Evolutionary conservation across 768 basidiomycete species (phyloP).

Genomic region (Coprinopsis marcescibilis): DNA sequence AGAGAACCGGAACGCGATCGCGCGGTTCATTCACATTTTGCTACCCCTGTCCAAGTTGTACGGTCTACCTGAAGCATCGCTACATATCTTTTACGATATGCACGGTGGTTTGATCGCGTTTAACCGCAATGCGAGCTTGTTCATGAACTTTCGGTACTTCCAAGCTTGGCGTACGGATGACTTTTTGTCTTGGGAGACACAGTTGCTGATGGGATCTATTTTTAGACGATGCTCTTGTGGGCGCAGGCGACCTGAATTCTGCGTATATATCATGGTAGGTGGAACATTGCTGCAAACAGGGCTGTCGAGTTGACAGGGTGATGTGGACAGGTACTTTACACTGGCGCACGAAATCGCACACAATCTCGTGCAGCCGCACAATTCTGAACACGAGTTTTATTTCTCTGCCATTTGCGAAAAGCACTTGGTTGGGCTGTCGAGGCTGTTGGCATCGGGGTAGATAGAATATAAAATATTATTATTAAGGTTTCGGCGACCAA

Average conservation of each 20-base stretch:
- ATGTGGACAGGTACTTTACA: conserved; percentile 70
- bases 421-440: conserved; percentile 38
- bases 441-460: background rate
- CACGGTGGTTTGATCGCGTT: conserved; percentile 86
- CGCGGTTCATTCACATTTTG: conserved; percentile 71
- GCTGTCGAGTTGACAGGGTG: background rate
- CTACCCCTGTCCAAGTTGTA: conserved; percentile 65
- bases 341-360: conserved; percentile 93
- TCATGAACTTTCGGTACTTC: conserved; percentile 82
- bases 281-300: background rate
- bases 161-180: conserved; percentile 75
- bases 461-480: background rate
- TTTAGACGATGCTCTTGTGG: conserved; percentile 67
- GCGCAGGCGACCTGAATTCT: conserved; percentile 40
- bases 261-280: conserved; percentile 80
- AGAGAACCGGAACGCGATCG: conserved; percentile 49
- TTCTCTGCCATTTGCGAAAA: conserved; percentile 87
- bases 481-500: background rate
- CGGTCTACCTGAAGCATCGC: conserved; percentile 59
- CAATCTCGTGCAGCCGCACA: conserved; percentile 82
- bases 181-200: background rate
- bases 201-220: conserved; percentile 1
- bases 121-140: conserved; percentile 84
- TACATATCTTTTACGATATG: conserved; percentile 86
- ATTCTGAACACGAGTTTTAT: conserved; percentile 92